Evolutionary conservation across 768 basidiomycete species (phyloP).

Genomic region (Boletus patriciae): DNA sequence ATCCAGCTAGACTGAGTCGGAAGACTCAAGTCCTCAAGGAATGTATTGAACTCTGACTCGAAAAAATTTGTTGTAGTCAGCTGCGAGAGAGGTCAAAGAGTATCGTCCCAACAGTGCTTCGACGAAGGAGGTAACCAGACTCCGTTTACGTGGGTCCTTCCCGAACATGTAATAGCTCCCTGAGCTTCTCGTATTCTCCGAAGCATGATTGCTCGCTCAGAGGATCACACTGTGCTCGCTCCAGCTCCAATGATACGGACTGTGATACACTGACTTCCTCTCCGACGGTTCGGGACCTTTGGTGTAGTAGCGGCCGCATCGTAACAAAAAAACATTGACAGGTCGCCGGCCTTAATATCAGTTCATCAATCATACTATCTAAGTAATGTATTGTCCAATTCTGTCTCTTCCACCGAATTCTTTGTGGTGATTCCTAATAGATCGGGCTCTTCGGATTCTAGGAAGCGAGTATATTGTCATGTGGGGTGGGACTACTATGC

Average conservation of each 20-base stretch:
- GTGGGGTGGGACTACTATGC: not conserved
- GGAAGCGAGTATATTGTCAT: not conserved
- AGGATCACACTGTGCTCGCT: not conserved
- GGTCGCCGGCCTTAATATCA: constrained; percentile 1
- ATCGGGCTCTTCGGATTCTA: not conserved
- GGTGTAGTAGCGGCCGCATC: not conserved
- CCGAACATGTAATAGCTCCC: constrained; percentile 21
- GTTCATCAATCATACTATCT: not conserved
- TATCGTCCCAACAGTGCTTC: not conserved
- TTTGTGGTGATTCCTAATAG: not conserved
- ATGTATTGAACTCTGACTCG: not conserved
- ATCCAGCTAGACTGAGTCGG: not conserved
- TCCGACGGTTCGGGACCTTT: not conserved
- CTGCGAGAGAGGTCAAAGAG: not conserved
- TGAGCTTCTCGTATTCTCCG: not conserved
- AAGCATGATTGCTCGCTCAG: not conserved
- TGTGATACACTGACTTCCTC: not conserved
- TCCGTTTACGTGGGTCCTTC: constrained; percentile 12
- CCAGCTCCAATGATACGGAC: not conserved
- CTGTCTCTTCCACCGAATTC: not conserved
- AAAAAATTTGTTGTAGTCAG: not conserved
- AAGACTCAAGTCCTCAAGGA: not conserved
- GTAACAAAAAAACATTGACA: constrained; percentile 8
- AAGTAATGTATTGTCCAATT: not conserved
- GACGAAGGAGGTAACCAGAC: not conserved